phyloP scores from a whole-genome alignment of 2,329 filamentous ascomycete genomes.

The Colletotrichum falcatum region DNA sequence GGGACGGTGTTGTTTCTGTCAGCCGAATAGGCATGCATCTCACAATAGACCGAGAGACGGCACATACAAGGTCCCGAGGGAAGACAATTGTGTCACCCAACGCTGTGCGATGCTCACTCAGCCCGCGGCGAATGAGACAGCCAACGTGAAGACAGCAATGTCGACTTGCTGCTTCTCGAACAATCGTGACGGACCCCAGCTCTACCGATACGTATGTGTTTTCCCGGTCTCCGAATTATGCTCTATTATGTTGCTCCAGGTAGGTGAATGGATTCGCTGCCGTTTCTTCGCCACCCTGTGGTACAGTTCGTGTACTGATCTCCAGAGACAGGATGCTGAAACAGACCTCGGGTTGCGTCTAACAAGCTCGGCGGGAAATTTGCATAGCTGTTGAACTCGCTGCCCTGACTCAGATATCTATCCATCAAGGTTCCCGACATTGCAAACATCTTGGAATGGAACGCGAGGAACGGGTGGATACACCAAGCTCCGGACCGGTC shows the following conservation, averaged over 20 bases:
- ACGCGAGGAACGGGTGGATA: conserved; percentile 27
- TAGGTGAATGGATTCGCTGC: conserved; percentile 1
- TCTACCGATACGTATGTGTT: conserved; percentile 1
- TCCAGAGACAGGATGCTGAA: neutral
- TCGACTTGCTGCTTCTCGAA: conserved; percentile 6
- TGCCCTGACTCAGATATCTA: conserved; percentile 35
- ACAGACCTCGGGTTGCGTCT: conserved; percentile 14
- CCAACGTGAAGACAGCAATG: conserved; percentile 2
- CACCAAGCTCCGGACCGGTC: conserved; percentile 9
- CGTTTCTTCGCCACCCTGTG: conserved; percentile 1
- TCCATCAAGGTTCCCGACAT: conserved; percentile 37
- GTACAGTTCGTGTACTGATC: conserved; percentile 12
- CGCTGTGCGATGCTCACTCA: neutral
- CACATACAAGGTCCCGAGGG: conserved; percentile 19
- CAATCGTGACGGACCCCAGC: conserved; percentile 13
- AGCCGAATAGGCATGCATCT: neutral
- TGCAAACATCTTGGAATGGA: conserved; percentile 26
- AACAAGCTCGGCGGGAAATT: conserved; percentile 29
- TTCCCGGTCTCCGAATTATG: neutral
- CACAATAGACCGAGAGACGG: neutral
- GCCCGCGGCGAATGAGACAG: neutral
- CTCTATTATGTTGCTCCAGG: neutral
- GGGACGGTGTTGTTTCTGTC: conserved; percentile 1
- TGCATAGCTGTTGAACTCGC: conserved; percentile 24
- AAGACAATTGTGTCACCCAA: conserved; percentile 23